These are phyloP conservation scores for Phtheirospermum japonicum DNA, from an alignment of 257 asterid species.

Conservation along the genomic window DNA sequence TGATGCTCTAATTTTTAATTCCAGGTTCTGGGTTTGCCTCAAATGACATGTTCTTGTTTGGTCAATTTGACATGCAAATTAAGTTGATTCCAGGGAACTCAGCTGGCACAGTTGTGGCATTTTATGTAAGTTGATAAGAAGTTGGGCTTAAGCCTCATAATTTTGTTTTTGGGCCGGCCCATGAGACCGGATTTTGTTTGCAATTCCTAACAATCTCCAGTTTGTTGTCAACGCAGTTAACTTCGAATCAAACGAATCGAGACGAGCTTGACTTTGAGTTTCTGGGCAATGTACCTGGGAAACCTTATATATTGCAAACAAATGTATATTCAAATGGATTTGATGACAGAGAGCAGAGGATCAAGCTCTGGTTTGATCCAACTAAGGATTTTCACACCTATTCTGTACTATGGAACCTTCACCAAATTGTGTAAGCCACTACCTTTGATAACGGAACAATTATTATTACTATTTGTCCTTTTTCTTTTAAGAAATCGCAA, in stretches of 20 bases:
- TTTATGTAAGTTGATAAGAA: constrained; percentile 47
- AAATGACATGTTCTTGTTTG: constrained; percentile 73
- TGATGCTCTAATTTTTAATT: not conserved
- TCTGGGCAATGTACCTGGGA: constrained; percentile 67
- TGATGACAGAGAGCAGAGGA: constrained; percentile 72
- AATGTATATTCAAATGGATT: constrained; percentile 72
- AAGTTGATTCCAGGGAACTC: constrained; percentile 80
- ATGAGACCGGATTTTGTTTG: no score
- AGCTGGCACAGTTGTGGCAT: constrained; percentile 88
- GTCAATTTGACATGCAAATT: constrained; percentile 78
- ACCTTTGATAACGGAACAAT: no score
- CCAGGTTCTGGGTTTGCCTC: constrained; percentile 71
- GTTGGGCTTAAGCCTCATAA: no score
- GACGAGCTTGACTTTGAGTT: constrained; percentile 96
- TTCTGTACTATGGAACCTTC: constrained; percentile 73
- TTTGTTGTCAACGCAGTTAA: constrained; percentile 54
- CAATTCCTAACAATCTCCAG: not conserved
- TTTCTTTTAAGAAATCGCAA: no score
- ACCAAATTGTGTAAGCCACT: constrained; percentile 94
- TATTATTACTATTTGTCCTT: no score
- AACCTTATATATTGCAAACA: constrained; percentile 68
- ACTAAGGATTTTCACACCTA: constrained; percentile 81
- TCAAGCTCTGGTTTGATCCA: constrained; percentile 90
- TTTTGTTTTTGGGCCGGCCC: no score
- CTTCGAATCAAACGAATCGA: constrained; percentile 53